Percentiles rank a stretch among this genome's conserved stretches.
phyloP scores from a whole-genome alignment of 2,329 filamentous ascomycete species.

The Chrysoporthe deuterocubensis region DNA sequence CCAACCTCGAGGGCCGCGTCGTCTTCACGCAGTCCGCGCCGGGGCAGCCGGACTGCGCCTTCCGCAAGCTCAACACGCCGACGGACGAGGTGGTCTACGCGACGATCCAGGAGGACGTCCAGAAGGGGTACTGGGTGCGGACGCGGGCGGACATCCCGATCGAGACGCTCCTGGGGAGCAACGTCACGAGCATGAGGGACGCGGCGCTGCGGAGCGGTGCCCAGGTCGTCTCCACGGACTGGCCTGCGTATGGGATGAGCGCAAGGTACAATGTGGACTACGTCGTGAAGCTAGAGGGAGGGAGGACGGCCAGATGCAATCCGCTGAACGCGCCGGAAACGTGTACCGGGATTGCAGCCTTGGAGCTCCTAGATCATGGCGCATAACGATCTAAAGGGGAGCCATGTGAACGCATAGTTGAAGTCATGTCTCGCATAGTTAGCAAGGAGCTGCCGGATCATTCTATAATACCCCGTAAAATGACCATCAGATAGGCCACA shows the following conservation, averaged over 20 bases:
- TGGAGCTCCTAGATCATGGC: not conserved
- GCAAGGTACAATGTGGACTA: conserved; percentile 53
- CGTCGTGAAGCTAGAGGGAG: conserved; percentile 34
- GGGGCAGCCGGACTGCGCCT: conserved; percentile 49
- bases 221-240: conserved; percentile 55
- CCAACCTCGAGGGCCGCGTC: conserved; percentile 47
- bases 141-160: conserved; percentile 52
- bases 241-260: conserved; percentile 50
- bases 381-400: not conserved
- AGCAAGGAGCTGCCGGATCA: too few relatives aligned
- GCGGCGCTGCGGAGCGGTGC: conserved; percentile 50
- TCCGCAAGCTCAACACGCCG: conserved; percentile 55
- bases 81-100: conserved; percentile 37
- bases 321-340: conserved; percentile 12
- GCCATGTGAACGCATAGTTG: too few relatives aligned
- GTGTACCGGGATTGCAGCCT: not conserved
- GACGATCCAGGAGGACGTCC: conserved; percentile 49
- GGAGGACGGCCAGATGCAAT: conserved; percentile 8
- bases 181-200: conserved; percentile 46
- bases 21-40: conserved; percentile 54
- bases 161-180: conserved; percentile 45
- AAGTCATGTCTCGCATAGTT: too few relatives aligned
- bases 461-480: too few relatives aligned
- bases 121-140: conserved; percentile 53
- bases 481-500: too few relatives aligned